Percentiles rank a stretch among this genome's conserved stretches.
Evolutionary conservation across 2,329 filamentous ascomycete species (phyloP).

Genomic region (Neofusicoccum sp.): DNA sequence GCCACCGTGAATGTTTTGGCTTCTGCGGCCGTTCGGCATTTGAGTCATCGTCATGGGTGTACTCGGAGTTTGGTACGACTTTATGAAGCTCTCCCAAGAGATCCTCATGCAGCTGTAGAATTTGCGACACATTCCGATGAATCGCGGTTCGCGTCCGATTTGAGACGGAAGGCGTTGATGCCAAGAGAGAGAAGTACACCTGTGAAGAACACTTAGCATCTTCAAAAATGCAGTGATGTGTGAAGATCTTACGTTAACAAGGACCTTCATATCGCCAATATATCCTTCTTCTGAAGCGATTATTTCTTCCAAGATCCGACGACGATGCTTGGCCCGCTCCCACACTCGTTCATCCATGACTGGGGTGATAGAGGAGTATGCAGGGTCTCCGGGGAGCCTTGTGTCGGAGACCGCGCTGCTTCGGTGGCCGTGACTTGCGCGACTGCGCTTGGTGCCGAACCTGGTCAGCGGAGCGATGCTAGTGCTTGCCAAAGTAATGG

Average conservation of each 20-base stretch:
- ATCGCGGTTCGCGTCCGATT: conserved; percentile 69
- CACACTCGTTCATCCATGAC: conserved; percentile 68
- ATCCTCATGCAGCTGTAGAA: conserved; percentile 81
- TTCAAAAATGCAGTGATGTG: not conserved
- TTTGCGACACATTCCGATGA: conserved; percentile 76
- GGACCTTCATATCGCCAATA: conserved; percentile 80
- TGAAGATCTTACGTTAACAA: conserved; percentile 70
- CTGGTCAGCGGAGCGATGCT: conserved; percentile 68
- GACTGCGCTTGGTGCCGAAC: conserved; percentile 46
- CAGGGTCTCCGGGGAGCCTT: conserved; percentile 63
- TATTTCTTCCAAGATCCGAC: conserved; percentile 81
- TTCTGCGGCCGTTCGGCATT: conserved; percentile 27
- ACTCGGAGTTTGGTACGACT: conserved; percentile 66
- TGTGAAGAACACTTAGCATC: conserved; percentile 8
- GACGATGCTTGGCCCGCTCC: conserved; percentile 72
- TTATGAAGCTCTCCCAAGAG: conserved; percentile 75
- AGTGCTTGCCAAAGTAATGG: conserved; percentile 72
- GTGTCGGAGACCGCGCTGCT: conserved; percentile 61
- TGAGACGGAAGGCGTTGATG: conserved; percentile 69
- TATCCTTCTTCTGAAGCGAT: conserved; percentile 87
- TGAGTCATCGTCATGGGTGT: conserved; percentile 36
- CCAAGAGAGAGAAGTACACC: conserved; percentile 61
- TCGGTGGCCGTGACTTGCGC: conserved; percentile 59
- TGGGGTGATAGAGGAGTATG: conserved; percentile 38
- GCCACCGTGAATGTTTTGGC: conserved; percentile 50